Conservation (phyloP, 805 yeast species). For the Wickerhamia fluorescens region DNA sequence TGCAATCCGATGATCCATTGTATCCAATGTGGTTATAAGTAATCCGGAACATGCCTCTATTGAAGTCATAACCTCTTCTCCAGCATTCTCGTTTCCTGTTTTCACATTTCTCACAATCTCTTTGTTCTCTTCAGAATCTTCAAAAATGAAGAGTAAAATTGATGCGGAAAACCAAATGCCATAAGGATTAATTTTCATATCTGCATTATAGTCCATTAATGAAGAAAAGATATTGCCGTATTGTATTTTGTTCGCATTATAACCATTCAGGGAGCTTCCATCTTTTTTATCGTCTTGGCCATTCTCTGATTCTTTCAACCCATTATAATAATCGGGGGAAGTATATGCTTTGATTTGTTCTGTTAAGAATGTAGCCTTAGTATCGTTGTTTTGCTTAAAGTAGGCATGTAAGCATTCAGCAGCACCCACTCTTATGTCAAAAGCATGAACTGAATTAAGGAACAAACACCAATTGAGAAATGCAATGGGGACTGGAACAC, state of each 20-base stretch:
- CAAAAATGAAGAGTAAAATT: conserved; percentile 55
- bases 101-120: conserved; percentile 40
- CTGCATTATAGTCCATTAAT: conserved; percentile 66
- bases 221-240: conserved; percentile 61
- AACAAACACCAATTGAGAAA: conserved; percentile 76
- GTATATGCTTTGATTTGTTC: conserved; percentile 51
- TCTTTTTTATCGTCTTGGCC: conserved; percentile 1
- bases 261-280: no score
- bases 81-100: conserved; percentile 51
- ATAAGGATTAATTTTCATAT: conserved; percentile 70
- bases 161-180: conserved; percentile 77
- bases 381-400: conserved; percentile 54
- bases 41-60: conserved; percentile 77
- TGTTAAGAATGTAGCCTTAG: conserved; percentile 54
- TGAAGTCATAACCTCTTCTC: conserved; percentile 63
- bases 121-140: conserved; percentile 45
- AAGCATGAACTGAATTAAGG: conserved; percentile 75
- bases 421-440: conserved; percentile 75
- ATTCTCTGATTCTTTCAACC: conserved; percentile 7
- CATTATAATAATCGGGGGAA: conserved; percentile 17
- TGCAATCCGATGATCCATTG: conserved; percentile 65
- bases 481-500: conserved; percentile 66
- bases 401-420: conserved; percentile 59
- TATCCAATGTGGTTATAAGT: conserved; percentile 54
- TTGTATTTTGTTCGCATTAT: no score